Evolutionary conservation across 805 yeast genomes (phyloP), one percentile per base, ranked within the genome.

Genomic region (Wickerhamomyces kurtzmanii): DNA sequence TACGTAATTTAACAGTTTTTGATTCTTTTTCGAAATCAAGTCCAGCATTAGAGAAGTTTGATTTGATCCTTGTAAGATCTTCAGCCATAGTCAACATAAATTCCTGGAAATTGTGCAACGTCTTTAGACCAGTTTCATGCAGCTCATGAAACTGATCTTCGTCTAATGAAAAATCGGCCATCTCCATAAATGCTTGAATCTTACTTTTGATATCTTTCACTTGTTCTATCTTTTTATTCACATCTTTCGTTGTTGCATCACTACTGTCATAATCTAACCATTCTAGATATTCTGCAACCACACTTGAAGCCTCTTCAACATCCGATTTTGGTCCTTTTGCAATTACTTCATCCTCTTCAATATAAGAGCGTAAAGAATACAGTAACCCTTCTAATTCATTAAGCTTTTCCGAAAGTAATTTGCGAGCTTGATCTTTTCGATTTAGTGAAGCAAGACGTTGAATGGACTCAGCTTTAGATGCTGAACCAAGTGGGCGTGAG

Each of bases 241-340:
- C 48, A 3, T 57, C 67, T 14, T 55, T 46, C 9, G 53, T 26
- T 1, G 50, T 37, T 2, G 81, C 68, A 14, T 55, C 59, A 30
- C 69, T 80, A 20, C 83, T 65, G 12, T 74, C 85, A 41, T 69
- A 72, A 27, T 84, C 94, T 21, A 85, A 56, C 94, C 94, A 84
- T 33, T 79, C 89, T 25, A 81, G 54, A 15, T 61, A 53, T 8
- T 70, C 74, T 11, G 57, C 31, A 5, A 78, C 68, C 5, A 57
- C 36, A 0, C 40, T 31, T 2, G 56, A 37, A 8, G 65, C 51
- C 17, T 49, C 39, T 5, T 57, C 62, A 5, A 70, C 34, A 21
- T 61, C 55, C 0, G 49, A 41, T 5, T 50, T 43, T 7, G 71
- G 70, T 0, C 66, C 58, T 24, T 59, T 65, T 9, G 50, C 50